Conservation (phyloP, 1,139 yeast species). For the Groenewaldozyma sp. region DNA sequence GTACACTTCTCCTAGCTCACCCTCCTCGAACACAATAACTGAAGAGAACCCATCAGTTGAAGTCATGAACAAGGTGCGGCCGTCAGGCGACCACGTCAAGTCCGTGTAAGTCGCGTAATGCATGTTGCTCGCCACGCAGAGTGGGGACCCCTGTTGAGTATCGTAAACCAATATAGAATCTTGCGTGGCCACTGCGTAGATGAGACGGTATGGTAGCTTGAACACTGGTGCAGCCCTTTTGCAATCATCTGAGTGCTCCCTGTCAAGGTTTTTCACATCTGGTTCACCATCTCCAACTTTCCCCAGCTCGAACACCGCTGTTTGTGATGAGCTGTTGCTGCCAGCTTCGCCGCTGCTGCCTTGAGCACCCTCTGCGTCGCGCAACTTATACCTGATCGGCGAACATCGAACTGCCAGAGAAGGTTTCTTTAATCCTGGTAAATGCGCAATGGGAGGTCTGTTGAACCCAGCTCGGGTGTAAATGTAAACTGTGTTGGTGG, state of each 20-base stretch:
- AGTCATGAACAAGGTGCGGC: slow-evolving; percentile 60
- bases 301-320: slow-evolving; percentile 4
- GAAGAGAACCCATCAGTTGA: slow-evolving; percentile 95
- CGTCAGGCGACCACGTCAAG: slow-evolving; percentile 74
- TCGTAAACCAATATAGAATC: slow-evolving; percentile 80
- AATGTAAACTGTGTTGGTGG: slow-evolving; percentile 61
- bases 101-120: slow-evolving; percentile 90
- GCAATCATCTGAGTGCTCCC: background rate
- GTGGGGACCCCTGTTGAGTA: slow-evolving; percentile 57
- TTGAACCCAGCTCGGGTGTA: slow-evolving; percentile 63
- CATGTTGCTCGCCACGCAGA: slow-evolving; percentile 66
- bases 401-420: slow-evolving; percentile 75
- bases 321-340: background rate
- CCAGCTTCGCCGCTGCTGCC: background rate
- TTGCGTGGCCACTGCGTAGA: slow-evolving; percentile 90
- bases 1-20: slow-evolving; percentile 43
- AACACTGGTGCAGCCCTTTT: slow-evolving; percentile 32
- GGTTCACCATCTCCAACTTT: too few species aligned
- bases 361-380: slow-evolving; percentile 13
- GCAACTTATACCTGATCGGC: slow-evolving; percentile 48
- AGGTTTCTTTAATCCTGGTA: slow-evolving; percentile 76
- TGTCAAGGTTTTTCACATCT: background rate
- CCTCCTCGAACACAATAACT: slow-evolving; percentile 42
- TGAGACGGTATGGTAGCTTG: slow-evolving; percentile 61
- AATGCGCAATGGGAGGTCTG: slow-evolving; percentile 60